These are phyloP conservation scores for Phoma sp. DNA, from an alignment of 2,329 filamentous ascomycete species.

Conservation along the genomic window DNA sequence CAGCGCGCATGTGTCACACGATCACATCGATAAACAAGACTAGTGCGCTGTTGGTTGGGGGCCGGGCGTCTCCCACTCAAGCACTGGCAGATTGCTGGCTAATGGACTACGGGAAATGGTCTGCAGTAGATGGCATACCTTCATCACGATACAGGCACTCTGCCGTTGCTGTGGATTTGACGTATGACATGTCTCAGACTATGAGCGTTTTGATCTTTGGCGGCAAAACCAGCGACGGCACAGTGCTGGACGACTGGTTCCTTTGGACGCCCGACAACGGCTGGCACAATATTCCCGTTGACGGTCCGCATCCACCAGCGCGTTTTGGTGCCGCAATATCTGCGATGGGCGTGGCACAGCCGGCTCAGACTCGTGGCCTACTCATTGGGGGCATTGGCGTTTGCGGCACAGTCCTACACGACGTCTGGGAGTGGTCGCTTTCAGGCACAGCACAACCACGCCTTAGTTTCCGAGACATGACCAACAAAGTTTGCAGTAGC, in stretches of 20 bases:
- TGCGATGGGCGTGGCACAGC: slow-evolving; percentile 43
- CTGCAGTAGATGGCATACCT: slow-evolving; percentile 68
- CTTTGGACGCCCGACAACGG: slow-evolving; percentile 57
- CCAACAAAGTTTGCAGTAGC: slow-evolving; percentile 28
- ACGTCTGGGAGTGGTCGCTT: slow-evolving; percentile 69
- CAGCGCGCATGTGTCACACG: slow-evolving; percentile 73
- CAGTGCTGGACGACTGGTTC: slow-evolving; percentile 51
- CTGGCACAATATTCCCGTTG: slow-evolving; percentile 56
- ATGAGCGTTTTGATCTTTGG: slow-evolving; percentile 54
- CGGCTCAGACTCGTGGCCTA: slow-evolving; percentile 61
- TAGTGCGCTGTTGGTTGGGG: slow-evolving; percentile 73
- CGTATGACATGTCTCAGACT: slow-evolving; percentile 52
- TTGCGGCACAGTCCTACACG: slow-evolving; percentile 67
- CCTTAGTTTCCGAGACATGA: slow-evolving; percentile 39
- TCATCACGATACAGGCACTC: slow-evolving; percentile 78
- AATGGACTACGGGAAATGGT: slow-evolving; percentile 68
- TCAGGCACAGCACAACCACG: slow-evolving; percentile 39
- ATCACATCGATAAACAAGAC: slow-evolving; percentile 68
- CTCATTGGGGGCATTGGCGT: slow-evolving; percentile 74
- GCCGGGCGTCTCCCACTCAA: slow-evolving; percentile 75
- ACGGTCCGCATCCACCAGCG: slow-evolving; percentile 51
- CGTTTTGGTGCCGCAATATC: slow-evolving; percentile 66
- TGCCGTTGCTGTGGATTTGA: slow-evolving; percentile 56
- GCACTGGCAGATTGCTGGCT: slow-evolving; percentile 79
- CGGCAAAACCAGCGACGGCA: slow-evolving; percentile 53